Evolutionary conservation across 495 filamentous ascomycete species (phyloP).

Genomic region (Physcia stellaris): DNA sequence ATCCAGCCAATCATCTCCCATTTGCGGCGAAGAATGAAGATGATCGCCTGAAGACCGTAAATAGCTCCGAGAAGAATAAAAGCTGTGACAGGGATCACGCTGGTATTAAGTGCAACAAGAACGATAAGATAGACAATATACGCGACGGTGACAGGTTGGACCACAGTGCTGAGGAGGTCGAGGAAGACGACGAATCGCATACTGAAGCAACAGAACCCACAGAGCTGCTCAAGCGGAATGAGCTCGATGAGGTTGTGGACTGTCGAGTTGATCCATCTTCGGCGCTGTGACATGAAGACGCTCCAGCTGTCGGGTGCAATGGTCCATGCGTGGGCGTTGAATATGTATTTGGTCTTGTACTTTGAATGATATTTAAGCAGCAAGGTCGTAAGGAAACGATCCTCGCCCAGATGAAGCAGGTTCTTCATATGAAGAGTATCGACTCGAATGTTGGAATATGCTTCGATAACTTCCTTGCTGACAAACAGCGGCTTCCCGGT

Average conservation of each 20-base stretch:
- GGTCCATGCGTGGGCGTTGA: conserved; percentile 84
- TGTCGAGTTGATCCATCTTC: conserved; percentile 98
- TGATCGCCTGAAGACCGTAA: conserved; percentile 92
- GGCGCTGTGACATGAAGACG: conserved; percentile 94
- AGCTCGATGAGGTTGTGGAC: conserved; percentile 96
- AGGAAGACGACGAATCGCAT: conserved; percentile 98
- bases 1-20: conserved; percentile 99
- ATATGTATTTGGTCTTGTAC: conserved; percentile 97
- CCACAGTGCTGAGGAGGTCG: conserved; percentile 79
- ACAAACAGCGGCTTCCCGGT: conserved; percentile 92
- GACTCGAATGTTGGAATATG: conserved; percentile 82
- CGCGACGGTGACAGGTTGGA: conserved; percentile 83
- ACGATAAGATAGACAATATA: conserved; percentile 87
- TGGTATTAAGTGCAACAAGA: conserved; percentile 43
- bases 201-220: conserved; percentile 98
- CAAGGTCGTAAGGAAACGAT: conserved; percentile 91
- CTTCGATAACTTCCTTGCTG: conserved; percentile 73
- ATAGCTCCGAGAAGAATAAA: conserved; percentile 86
- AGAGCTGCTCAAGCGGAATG: conserved; percentile 82
- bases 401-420: conserved; percentile 81
- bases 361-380: conserved; percentile 83
- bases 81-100: conserved; percentile 62
- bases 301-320: conserved; percentile 86
- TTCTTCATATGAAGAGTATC: conserved; percentile 99
- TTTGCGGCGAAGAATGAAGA: conserved; percentile 89